Evolutionary conservation across 306 rosid genomes (phyloP), one percentile per base, ranked within the genome.

Genomic region (Pyrus betulifolia): DNA sequence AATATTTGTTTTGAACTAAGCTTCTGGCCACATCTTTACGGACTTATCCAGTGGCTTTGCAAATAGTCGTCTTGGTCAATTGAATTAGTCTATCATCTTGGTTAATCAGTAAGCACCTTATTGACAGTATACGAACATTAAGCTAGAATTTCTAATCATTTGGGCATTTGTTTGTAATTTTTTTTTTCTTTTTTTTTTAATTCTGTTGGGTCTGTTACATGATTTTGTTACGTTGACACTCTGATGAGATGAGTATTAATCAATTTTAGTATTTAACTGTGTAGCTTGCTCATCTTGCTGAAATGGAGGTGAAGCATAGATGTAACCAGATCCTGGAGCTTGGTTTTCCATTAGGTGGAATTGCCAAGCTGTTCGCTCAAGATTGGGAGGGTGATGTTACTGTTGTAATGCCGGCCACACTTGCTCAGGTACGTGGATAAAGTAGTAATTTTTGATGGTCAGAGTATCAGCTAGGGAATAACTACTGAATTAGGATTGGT

Each of bases 341-440:
- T 72, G 99, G 99, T 66, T 92, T 92, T 77, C 97, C 92, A 49
- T 85, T 95, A 67, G 99, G 99, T 10, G 97, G 97, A 79, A 76
- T 95, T 40, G 99, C 97, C 6, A 88, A 89, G 79, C 81, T 95
- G 82, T 95, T 95, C 78, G 99, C 97, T 78, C 99, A 95, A 86
- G 99, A 95, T 35, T 95, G 99, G 99, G 99, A 95, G 86, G 99
- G 99, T 61, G 97, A 95, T 35, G 92, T 95, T 57, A 95, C 99
- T 15, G 86, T 95, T 71, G 99, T 95, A 57, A 95, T 95, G 96
- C 99, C 97, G 11, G 99, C 99, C 54, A 92, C 99, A 27, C 96
- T 95, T 79, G 90, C 97, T 81, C 99, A 92, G 97, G 97, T 95
- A 79, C 60, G 22, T n/a, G 51, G 55, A 54, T 27, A 66, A 58